Evolutionary conservation across 2,329 filamentous ascomycete species (phyloP).

Genomic region (Colletotrichum sublineola): DNA sequence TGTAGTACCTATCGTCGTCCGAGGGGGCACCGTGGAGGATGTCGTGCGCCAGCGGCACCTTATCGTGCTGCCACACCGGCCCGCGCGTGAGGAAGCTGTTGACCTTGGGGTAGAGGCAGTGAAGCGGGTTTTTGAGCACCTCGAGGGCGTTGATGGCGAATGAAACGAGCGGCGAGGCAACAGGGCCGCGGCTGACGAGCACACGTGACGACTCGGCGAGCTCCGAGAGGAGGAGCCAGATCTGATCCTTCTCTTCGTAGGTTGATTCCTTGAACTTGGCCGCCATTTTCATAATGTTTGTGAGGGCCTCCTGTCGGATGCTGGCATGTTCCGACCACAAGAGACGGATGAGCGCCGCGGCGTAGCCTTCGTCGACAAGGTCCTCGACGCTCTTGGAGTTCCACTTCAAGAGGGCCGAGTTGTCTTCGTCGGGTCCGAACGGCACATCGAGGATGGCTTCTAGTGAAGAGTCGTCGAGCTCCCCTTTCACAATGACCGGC

Average conservation of each 20-base stretch:
- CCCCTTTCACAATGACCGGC: not conserved
- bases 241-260: constrained; percentile 80
- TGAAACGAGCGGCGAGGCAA: constrained; percentile 81
- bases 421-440: constrained; percentile 62
- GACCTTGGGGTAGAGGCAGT: constrained; percentile 87
- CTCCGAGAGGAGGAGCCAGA: constrained; percentile 85
- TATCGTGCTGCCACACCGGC: constrained; percentile 81
- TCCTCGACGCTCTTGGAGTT: constrained; percentile 82
- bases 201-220: constrained; percentile 78
- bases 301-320: constrained; percentile 83
- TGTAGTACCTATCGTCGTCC: constrained; percentile 79
- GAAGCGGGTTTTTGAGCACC: constrained; percentile 81
- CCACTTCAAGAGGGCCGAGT: constrained; percentile 73
- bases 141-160: constrained; percentile 79
- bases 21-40: constrained; percentile 75
- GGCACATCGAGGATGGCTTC: constrained; percentile 65
- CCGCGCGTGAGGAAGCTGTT: constrained; percentile 85
- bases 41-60: constrained; percentile 77
- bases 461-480: constrained; percentile 59
- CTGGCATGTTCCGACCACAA: constrained; percentile 81
- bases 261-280: constrained; percentile 74
- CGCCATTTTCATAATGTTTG: constrained; percentile 75
- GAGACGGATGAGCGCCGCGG: constrained; percentile 78
- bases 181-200: constrained; percentile 65
- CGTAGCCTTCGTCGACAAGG: constrained; percentile 81